These are phyloP conservation scores for Aeschynomene evenia DNA, from an alignment of 306 rosid genomes.

Conservation along the genomic window DNA sequence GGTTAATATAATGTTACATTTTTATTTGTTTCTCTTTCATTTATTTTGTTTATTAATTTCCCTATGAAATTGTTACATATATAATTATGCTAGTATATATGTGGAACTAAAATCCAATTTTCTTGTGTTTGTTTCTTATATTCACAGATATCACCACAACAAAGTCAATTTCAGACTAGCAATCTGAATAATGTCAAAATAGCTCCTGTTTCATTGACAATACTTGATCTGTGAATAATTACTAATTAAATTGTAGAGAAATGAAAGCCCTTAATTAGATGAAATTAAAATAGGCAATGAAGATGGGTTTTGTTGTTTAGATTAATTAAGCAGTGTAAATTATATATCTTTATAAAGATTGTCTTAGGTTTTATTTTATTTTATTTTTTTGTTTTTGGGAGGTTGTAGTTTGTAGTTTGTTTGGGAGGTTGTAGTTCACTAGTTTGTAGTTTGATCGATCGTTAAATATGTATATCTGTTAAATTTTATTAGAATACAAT, in stretches of 20 bases:
- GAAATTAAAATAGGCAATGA: not conserved
- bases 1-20: too few species aligned
- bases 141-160: conserved; percentile 53
- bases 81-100: not conserved
- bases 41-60: too few species aligned
- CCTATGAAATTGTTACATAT: not conserved
- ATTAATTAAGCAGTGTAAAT: not conserved
- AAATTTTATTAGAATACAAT: too few species aligned
- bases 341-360: too few species aligned
- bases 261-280: not conserved
- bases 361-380: too few species aligned
- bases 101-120: not conserved
- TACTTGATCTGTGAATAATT: conserved; percentile 45
- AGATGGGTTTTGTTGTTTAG: not conserved
- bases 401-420: too few species aligned
- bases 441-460: too few species aligned
- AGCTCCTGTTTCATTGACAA: conserved; percentile 56
- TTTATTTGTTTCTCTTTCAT: not conserved
- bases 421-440: too few species aligned
- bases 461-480: too few species aligned
- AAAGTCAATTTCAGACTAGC: conserved; percentile 32
- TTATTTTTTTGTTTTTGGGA: too few species aligned
- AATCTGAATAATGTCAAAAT: conserved; percentile 36
- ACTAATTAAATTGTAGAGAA: not conserved
- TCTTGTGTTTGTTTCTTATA: not conserved